Conservation (phyloP, 228 moss, liverwort and hornwort species). For the Sphagnum fallax region DNA sequence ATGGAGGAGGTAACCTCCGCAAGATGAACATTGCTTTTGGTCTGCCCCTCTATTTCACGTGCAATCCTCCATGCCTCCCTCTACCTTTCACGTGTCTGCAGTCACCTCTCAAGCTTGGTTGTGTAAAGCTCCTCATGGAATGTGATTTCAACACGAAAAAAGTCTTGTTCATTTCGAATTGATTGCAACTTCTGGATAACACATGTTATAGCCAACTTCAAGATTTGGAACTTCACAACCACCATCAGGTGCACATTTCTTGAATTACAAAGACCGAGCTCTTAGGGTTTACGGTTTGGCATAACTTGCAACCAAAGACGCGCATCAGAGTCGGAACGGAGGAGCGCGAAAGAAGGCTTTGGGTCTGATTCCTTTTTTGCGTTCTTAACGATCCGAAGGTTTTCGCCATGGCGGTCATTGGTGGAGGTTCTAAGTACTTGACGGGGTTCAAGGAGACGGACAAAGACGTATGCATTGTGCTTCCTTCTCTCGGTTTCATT, state of each 20-base stretch:
- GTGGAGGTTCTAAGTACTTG: constrained; percentile 10
- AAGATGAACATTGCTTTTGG: constrained; percentile 67
- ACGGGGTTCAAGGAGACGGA: constrained; percentile 39
- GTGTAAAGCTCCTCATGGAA: constrained; percentile 95
- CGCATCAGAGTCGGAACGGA: too few relatives aligned
- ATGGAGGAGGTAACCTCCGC: constrained; percentile 56
- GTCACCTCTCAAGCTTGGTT: constrained; percentile 85
- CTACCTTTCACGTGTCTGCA: constrained; percentile 78
- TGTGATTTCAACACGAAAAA: constrained; percentile 90
- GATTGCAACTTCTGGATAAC: constrained; percentile 62
- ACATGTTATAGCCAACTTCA: too few relatives aligned
- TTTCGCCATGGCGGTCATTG: background rate
- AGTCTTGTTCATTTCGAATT: constrained; percentile 85
- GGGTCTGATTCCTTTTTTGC: background rate
- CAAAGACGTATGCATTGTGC: constrained; percentile 27
- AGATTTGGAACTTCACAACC: too few relatives aligned
- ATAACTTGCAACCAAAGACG: too few relatives aligned
- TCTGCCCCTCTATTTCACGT: constrained; percentile 71
- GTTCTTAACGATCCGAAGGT: background rate
- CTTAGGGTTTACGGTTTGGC: too few relatives aligned
- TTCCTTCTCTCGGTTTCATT: background rate
- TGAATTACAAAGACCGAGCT: too few relatives aligned
- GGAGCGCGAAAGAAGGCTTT: too few relatives aligned
- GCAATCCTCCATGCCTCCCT: constrained; percentile 83
- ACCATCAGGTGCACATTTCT: too few relatives aligned